Evolutionary conservation across 257 asterid genomes (phyloP), one percentile per base, ranked within the genome.

Genomic region (Dorcoceras hygrometricum): DNA sequence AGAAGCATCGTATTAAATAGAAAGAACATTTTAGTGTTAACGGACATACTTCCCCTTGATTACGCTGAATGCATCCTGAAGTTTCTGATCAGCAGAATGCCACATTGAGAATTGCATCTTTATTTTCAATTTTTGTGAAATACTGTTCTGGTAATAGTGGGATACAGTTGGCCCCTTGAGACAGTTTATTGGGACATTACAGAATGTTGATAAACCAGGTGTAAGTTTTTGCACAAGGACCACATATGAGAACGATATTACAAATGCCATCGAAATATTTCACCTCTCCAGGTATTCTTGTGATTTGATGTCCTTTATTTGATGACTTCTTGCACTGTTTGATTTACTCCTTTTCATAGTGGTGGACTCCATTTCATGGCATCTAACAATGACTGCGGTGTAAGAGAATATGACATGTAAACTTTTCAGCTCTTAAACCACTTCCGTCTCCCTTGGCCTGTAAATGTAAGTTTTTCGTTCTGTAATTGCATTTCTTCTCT

Each of bases 401-500:
- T 83, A 60, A 75, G 95, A 79, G 91, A 82, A 70, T 86, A 84
- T 29, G 90, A 86, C 81, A 69, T 83, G 88, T 91, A 86, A 75
- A 83, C 73, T 70, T 89, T 82, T 78, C 89, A 89, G 83, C 87
- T 76, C 48, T 55, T 83, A 55, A 87, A 86, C 63, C 82, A 84
- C 63, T 82, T 84, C 82, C 71, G 62, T 59, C 86, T 82, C 74
- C 86, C 95, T 67, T 89, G 96, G 96, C 83, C 96, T 31, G 96
- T 89, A 57, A 89, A 89, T 62, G 96, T 89, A 23, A 81, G 86
- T 78, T 24, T 63, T 59, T n/a, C 27, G 53, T 56, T 68, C 63
- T 67, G 46, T 29, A 20, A 43, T n/a, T n/a, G 34, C 28, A 12
- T 57, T 25, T 39, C n/a, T n/a, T 68, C 32, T 43, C 32, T 43